phyloP scores from a whole-genome alignment of 495 filamentous ascomycete species.

The Talaromyces liani region DNA sequence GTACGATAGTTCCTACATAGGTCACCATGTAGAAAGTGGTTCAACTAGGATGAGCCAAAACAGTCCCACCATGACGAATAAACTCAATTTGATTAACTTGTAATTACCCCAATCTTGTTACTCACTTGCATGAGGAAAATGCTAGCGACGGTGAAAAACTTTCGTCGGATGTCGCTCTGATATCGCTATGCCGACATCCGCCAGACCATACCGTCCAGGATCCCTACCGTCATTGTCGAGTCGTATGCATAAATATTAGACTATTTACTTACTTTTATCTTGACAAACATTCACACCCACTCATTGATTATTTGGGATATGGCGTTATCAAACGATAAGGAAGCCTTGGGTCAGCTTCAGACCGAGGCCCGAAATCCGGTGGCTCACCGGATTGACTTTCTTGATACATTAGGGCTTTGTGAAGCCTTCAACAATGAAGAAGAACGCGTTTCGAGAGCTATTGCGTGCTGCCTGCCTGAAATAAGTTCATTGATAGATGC shows the following conservation, averaged over 20 bases:
- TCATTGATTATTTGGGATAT: not conserved
- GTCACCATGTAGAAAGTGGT: too few relatives aligned
- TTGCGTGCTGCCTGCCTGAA: not conserved
- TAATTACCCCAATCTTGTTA: not conserved
- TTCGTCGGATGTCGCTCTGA: not conserved
- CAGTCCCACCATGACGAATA: not conserved
- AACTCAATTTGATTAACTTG: not conserved
- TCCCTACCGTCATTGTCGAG: not conserved
- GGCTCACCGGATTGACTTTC: not conserved
- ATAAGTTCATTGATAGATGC: not conserved
- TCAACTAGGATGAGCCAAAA: not conserved
- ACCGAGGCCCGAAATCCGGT: slow-evolving; percentile 1
- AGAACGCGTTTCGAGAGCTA: not conserved
- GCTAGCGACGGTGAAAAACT: not conserved
- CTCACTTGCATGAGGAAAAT: not conserved
- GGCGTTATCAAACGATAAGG: not conserved
- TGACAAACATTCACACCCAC: not conserved
- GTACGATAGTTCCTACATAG: not conserved
- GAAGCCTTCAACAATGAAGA: not conserved
- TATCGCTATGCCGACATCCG: not conserved
- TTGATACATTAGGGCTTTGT: not conserved
- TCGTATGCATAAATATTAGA: not conserved
- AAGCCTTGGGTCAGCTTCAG: not conserved
- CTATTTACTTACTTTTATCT: not conserved
- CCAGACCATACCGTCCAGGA: not conserved